Evolutionary conservation across 2,329 filamentous ascomycete genomes (phyloP).

Genomic region (Xylaria polymorpha): DNA sequence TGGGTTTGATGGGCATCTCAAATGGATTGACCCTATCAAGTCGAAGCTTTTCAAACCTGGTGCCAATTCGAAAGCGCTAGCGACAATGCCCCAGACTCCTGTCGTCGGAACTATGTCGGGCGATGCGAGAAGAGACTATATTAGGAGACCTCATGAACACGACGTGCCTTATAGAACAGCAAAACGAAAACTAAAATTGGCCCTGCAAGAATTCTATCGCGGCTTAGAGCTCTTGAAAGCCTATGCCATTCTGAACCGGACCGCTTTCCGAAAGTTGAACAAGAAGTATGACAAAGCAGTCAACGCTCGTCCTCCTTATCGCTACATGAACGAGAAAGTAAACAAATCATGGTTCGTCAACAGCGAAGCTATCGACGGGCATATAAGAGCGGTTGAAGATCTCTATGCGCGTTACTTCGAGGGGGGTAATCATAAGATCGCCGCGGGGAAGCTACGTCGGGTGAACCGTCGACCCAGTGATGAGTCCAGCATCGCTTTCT

Average conservation of each 20-base stretch:
- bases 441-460: constrained; percentile 85
- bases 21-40: constrained; percentile 66
- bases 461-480: constrained; percentile 69
- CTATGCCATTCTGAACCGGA: constrained; percentile 89
- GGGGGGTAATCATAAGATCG: constrained; percentile 90
- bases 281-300: constrained; percentile 98
- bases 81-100: constrained; percentile 65
- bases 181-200: constrained; percentile 90
- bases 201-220: constrained; percentile 92
- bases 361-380: constrained; percentile 83
- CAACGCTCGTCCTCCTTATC: constrained; percentile 78
- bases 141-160: constrained; percentile 61
- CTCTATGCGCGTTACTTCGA: constrained; percentile 96
- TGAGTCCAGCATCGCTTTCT: constrained; percentile 68
- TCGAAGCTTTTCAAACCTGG: constrained; percentile 66
- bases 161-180: constrained; percentile 86
- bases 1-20: constrained; percentile 43
- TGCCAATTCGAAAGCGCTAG: constrained; percentile 69
- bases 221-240: constrained; percentile 91
- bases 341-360: constrained; percentile 92
- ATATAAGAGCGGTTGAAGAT: constrained; percentile 86
- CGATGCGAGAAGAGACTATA: constrained; percentile 61
- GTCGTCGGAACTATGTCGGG: constrained; percentile 50
- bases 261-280: constrained; percentile 95
- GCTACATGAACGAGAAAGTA: constrained; percentile 92